Evolutionary conservation across 2,329 filamentous ascomycete genomes (phyloP).

Genomic region (Xylariaceae sp.): DNA sequence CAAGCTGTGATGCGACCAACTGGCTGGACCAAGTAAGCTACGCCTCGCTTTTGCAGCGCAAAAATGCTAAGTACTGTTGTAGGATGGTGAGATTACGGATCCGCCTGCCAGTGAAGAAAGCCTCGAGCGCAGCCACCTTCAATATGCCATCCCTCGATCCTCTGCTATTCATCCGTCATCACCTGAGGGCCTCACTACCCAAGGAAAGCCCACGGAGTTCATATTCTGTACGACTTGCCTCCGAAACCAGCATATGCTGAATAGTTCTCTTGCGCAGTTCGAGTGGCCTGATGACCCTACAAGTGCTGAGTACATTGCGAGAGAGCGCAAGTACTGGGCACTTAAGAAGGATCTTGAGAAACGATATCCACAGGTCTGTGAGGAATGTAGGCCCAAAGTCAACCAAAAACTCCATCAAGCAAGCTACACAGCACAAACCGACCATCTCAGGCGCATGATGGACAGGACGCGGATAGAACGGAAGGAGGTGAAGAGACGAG

Average conservation of each 20-base stretch:
- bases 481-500: constrained; percentile 46
- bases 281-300: constrained; percentile 68
- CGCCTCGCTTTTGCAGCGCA: constrained; percentile 7
- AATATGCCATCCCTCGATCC: constrained; percentile 55
- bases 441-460: constrained; percentile 77
- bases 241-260: constrained; percentile 86
- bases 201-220: constrained; percentile 40
- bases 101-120: constrained; percentile 70
- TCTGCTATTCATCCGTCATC: constrained; percentile 37
- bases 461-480: constrained; percentile 62
- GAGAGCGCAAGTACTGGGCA: constrained; percentile 70
- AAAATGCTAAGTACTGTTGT: constrained; percentile 30
- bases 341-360: constrained; percentile 77
- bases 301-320: constrained; percentile 71
- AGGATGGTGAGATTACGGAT: constrained; percentile 90
- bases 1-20: constrained; percentile 83
- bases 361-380: constrained; percentile 88
- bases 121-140: constrained; percentile 47
- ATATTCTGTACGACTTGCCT: constrained; percentile 79
- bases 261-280: constrained; percentile 78
- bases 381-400: constrained; percentile 76
- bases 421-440: constrained; percentile 83
- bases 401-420: constrained; percentile 71
- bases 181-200: constrained; percentile 42
- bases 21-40: constrained; percentile 79